phyloP scores from a whole-genome alignment of 2,329 filamentous ascomycete genomes.

The Colletotrichum simmondsii region DNA sequence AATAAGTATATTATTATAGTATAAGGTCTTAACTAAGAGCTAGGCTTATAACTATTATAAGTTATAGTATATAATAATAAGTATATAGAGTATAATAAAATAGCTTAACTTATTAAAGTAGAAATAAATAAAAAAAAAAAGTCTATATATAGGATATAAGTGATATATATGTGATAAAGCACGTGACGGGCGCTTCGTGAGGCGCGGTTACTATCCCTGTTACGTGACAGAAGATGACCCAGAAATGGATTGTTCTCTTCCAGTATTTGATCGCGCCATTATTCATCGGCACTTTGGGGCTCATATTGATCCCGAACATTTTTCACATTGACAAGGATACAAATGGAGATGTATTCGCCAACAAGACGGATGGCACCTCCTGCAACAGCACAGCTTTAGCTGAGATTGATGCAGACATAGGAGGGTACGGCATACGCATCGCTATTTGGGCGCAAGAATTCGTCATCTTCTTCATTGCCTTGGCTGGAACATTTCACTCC shows the following conservation, averaged over 20 bases:
- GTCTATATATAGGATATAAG: too few relatives aligned
- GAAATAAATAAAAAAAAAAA: too few relatives aligned
- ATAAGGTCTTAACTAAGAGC: too few relatives aligned
- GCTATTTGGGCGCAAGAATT: conserved; percentile 7
- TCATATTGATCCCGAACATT: neutral
- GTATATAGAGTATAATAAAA: too few relatives aligned
- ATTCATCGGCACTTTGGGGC: neutral
- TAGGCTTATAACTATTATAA: too few relatives aligned
- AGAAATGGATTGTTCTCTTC: neutral
- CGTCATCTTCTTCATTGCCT: neutral
- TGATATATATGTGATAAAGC: too few relatives aligned
- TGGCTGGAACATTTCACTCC: conserved; percentile 8
- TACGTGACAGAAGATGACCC: too few relatives aligned
- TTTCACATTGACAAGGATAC: neutral
- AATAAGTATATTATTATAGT: too few relatives aligned
- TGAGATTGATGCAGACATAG: neutral
- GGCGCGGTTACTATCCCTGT: too few relatives aligned
- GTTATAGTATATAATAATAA: too few relatives aligned
- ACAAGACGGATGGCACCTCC: neutral
- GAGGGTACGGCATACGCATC: neutral
- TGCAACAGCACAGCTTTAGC: neutral
- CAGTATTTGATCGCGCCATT: neutral
- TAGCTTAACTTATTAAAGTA: too few relatives aligned
- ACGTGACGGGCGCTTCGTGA: too few relatives aligned
- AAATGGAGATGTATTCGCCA: neutral